These are phyloP conservation scores for Leccinum uliginosum DNA, from an alignment of 768 basidiomycete species.

Conservation along the genomic window DNA sequence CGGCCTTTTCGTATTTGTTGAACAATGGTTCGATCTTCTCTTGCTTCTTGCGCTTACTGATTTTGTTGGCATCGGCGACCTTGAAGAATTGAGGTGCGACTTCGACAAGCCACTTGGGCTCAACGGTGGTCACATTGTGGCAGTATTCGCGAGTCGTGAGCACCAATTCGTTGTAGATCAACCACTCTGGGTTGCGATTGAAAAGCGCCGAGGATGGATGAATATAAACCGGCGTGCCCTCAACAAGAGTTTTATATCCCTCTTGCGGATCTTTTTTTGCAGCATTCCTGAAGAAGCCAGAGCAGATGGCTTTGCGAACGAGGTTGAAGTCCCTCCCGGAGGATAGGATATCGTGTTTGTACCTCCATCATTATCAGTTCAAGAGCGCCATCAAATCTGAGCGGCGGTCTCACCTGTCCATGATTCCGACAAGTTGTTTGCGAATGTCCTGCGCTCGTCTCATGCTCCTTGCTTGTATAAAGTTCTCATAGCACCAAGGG, in stretches of 20 bases:
- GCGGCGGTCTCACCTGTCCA: conserved; percentile 76
- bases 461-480: conserved; percentile 97
- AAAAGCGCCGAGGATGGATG: conserved; percentile 97
- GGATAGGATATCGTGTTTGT: conserved; percentile 95
- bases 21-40: conserved; percentile 96
- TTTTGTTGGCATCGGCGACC: conserved; percentile 96
- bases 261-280: conserved; percentile 99
- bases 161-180: conserved; percentile 93
- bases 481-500: conserved; percentile 99
- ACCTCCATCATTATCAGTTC: conserved; percentile 42
- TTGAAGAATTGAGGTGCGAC: conserved; percentile 99
- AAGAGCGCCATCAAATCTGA: background rate
- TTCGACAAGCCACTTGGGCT: conserved; percentile 98
- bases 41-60: conserved; percentile 92
- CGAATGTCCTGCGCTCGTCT: conserved; percentile 94
- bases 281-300: conserved; percentile 96
- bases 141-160: conserved; percentile 95
- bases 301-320: conserved; percentile 93
- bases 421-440: conserved; percentile 96
- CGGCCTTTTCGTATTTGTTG: conserved; percentile 94
- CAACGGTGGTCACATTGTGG: conserved; percentile 90
- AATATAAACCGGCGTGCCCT: conserved; percentile 98
- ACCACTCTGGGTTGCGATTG: conserved; percentile 95
- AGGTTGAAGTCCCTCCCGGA: conserved; percentile 90
- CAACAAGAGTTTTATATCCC: conserved; percentile 96